These are phyloP conservation scores for Scortechinia acanthostroma DNA, from an alignment of 2,329 filamentous ascomycete species.

Conservation along the genomic window DNA sequence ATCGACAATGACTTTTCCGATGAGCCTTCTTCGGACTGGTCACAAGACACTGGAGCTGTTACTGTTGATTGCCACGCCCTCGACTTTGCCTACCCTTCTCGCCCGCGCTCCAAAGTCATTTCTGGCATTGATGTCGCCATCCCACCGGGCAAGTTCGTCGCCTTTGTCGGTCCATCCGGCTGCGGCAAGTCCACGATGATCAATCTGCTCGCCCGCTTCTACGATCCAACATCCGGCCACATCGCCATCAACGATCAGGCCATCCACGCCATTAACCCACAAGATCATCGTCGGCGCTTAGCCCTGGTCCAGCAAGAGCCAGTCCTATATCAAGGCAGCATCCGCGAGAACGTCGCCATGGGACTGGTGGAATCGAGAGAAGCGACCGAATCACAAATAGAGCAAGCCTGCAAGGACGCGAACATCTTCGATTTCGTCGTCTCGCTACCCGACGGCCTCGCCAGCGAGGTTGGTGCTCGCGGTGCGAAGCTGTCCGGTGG, in stretches of 20 bases:
- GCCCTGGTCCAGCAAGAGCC: constrained; percentile 52
- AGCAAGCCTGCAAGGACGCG: constrained; percentile 40
- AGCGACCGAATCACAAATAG: constrained; percentile 30
- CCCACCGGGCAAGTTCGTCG: constrained; percentile 38
- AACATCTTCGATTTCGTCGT: constrained; percentile 48
- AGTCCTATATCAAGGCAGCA: constrained; percentile 40
- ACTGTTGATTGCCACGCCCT: constrained; percentile 14
- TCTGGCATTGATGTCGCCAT: constrained; percentile 13
- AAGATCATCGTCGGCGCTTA: constrained; percentile 40
- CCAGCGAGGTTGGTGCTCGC: constrained; percentile 56
- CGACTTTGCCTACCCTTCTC: not conserved
- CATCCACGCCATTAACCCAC: constrained; percentile 29
- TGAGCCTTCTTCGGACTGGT: constrained; percentile 15
- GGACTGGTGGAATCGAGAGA: constrained; percentile 26
- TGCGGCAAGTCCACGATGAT: constrained; percentile 58
- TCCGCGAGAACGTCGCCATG: constrained; percentile 46
- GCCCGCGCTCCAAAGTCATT: constrained; percentile 1
- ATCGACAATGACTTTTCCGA: constrained; percentile 9
- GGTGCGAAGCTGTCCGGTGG: constrained; percentile 68
- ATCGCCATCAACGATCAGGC: constrained; percentile 35
- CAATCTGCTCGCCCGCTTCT: constrained; percentile 37
- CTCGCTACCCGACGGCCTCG: constrained; percentile 49
- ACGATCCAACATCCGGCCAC: constrained; percentile 30
- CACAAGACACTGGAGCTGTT: constrained; percentile 17
- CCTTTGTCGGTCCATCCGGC: constrained; percentile 46